phyloP scores from a whole-genome alignment of 805 yeast species.

The Hanseniaspora thailandica region DNA sequence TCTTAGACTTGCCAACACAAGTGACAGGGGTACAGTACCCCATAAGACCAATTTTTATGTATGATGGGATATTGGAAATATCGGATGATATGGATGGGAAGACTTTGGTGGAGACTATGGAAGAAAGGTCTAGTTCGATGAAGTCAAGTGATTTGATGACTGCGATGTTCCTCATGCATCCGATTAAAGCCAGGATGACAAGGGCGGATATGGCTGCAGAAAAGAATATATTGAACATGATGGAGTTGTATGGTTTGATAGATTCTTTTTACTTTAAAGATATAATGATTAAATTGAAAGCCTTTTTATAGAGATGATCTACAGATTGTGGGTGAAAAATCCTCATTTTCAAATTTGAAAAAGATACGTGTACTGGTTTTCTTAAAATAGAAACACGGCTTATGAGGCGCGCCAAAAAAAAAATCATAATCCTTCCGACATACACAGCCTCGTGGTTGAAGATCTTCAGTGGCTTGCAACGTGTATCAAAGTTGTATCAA shows the following conservation, averaged over 20 bases:
- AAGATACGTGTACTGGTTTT: too few relatives aligned
- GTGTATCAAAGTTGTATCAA: too few relatives aligned
- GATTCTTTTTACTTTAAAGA: too few relatives aligned
- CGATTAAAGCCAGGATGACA: neutral
- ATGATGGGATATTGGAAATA: neutral
- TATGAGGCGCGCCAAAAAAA: too few relatives aligned
- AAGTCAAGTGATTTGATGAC: neutral
- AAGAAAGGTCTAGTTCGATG: neutral
- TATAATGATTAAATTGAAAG: too few relatives aligned
- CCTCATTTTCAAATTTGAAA: too few relatives aligned
- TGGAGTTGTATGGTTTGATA: neutral
- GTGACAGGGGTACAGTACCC: slow-evolving; percentile 7
- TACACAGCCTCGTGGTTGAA: too few relatives aligned
- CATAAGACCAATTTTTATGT: neutral
- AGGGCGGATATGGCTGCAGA: neutral
- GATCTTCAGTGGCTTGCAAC: too few relatives aligned
- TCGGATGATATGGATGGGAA: neutral
- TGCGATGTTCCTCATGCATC: neutral
- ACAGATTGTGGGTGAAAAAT: too few relatives aligned
- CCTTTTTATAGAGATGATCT: too few relatives aligned
- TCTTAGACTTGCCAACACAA: neutral
- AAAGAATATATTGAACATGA: neutral
- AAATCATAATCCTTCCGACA: too few relatives aligned
- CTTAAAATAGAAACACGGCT: too few relatives aligned
- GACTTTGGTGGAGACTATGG: neutral